Evolutionary conservation across 108 stramenopile species (phyloP).

Genomic region (Nannochloropsis salina): DNA sequence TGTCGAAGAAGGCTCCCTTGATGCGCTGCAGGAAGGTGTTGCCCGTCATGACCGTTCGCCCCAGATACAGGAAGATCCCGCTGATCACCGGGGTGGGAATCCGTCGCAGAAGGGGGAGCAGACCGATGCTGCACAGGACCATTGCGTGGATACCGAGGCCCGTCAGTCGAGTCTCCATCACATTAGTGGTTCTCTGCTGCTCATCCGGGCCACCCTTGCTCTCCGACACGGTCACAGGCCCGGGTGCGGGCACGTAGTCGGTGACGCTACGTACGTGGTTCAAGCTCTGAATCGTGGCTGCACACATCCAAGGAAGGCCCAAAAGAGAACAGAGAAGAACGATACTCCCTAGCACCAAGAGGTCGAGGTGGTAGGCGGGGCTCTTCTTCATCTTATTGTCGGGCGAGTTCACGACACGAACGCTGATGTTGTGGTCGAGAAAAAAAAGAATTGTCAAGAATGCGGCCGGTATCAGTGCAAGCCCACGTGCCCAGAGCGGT

Average conservation of each 20-base stretch:
- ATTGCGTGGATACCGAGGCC: constrained; percentile 83
- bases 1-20: not conserved
- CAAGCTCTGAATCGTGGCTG: constrained; percentile 88
- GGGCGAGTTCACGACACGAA: constrained; percentile 78
- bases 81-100: constrained; percentile 87
- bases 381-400: constrained; percentile 82
- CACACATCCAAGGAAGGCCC: constrained; percentile 97
- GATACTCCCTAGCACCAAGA: constrained; percentile 79
- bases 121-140: constrained; percentile 65
- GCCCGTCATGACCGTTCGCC: constrained; percentile 55
- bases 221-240: not conserved
- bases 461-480: constrained; percentile 74
- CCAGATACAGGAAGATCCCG: constrained; percentile 87
- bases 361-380: constrained; percentile 78
- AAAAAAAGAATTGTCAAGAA: constrained; percentile 81
- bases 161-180: constrained; percentile 73
- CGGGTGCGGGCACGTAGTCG: constrained; percentile 22
- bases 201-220: not conserved
- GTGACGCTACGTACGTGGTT: constrained; percentile 77
- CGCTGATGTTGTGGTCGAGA: constrained; percentile 93
- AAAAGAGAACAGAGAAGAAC: constrained; percentile 60
- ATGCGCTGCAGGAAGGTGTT: constrained; percentile 25
- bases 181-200: not conserved
- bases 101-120: constrained; percentile 68
- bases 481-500: constrained; percentile 55